Evolutionary conservation across 768 basidiomycete genomes (phyloP).

Genomic region (Lyophyllum shimeji): DNA sequence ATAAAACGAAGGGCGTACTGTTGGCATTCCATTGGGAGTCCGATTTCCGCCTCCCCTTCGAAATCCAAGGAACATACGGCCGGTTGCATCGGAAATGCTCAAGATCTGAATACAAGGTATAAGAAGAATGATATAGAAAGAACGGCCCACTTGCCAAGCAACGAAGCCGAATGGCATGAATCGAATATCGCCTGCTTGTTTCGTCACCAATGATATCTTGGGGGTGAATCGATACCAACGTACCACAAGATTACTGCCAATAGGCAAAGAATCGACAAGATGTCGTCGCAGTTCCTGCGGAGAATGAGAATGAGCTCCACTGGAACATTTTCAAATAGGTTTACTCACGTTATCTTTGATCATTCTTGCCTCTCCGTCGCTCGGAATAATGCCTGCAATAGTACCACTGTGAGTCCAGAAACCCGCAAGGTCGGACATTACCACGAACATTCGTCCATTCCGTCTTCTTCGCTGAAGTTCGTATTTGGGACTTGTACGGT

Average conservation of each 20-base stretch:
- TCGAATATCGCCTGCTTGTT: slow-evolving; percentile 30
- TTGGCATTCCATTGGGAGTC: slow-evolving; percentile 30
- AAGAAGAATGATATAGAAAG: neutral
- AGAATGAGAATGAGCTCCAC: neutral
- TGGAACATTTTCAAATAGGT: neutral
- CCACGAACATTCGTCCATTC: slow-evolving; percentile 49
- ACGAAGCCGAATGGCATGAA: slow-evolving; percentile 40
- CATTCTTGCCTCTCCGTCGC: slow-evolving; percentile 32
- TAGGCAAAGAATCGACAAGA: slow-evolving; percentile 37
- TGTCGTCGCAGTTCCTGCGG: slow-evolving; percentile 31
- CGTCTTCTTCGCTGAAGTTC: slow-evolving; percentile 48
- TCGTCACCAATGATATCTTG: neutral
- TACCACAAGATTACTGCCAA: slow-evolving; percentile 36
- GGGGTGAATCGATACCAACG: slow-evolving; percentile 14
- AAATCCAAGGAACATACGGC: slow-evolving; percentile 46
- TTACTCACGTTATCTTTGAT: slow-evolving; percentile 38
- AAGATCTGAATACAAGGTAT: slow-evolving; percentile 31
- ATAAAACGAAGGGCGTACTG: slow-evolving; percentile 19
- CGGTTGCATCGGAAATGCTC: slow-evolving; percentile 44
- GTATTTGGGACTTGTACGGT: slow-evolving; percentile 41
- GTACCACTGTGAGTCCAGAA: neutral
- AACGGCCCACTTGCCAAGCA: slow-evolving; percentile 28
- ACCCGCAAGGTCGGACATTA: neutral
- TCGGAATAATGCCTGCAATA: slow-evolving; percentile 34
- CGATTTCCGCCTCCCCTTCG: slow-evolving; percentile 38